A percentile compares a stretch with the other conserved stretches of the same genome.
These are phyloP conservation scores for Solanum neorickii DNA, from an alignment of 257 asterid genomes.

Conservation along the genomic window DNA sequence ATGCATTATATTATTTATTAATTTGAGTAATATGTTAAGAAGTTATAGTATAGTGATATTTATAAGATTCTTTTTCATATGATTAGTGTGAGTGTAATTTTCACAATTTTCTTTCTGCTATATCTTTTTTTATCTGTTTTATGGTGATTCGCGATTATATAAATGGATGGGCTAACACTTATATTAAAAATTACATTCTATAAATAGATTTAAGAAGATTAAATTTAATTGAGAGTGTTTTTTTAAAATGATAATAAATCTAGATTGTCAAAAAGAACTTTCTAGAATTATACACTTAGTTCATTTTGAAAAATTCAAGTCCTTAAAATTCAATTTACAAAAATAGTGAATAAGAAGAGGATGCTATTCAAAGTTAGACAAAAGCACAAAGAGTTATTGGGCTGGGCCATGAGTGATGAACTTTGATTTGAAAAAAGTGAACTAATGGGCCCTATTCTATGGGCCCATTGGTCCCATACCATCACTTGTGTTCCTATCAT, in stretches of 20 bases:
- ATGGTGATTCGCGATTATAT: not conserved
- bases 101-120: not conserved
- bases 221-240: not conserved
- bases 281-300: not conserved
- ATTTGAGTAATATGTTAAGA: not conserved
- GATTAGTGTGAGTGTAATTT: not conserved
- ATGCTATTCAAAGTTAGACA: not conserved
- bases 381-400: conserved; percentile 8
- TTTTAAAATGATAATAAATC: not conserved
- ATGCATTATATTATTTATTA: not conserved
- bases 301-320: not conserved
- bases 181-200: not conserved
- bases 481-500: conserved; percentile 1
- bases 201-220: not conserved
- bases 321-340: not conserved
- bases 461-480: conserved; percentile 2
- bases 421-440: not conserved
- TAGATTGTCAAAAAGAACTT: not conserved
- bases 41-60: not conserved
- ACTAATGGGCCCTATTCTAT: not conserved
- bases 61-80: not conserved
- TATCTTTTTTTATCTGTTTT: not conserved
- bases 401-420: conserved; percentile 6
- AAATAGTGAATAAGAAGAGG: not conserved
- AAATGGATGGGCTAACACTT: not conserved